Base-by-base conservation (phyloP, 805 yeast genomes). In the Blastobotrys parvus region DNA sequence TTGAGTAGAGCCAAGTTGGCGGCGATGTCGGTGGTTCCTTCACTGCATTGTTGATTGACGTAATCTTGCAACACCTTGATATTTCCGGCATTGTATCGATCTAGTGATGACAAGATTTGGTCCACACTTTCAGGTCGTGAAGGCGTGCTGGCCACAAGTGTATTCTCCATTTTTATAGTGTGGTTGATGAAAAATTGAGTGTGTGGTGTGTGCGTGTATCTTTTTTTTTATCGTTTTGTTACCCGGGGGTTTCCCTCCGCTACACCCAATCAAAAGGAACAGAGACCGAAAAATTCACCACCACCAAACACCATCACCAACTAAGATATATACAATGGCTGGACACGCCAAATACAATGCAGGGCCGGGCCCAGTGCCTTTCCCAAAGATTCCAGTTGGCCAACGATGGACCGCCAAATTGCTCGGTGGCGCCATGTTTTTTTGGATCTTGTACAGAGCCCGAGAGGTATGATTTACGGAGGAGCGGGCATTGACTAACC, bases 341-440 rank as follows among this genome's bases (percentile, higher is more conserved):
- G 56, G 51, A 15, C 52, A 48, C 44, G 51, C 48, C 32, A 56
- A 57, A 41, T 62, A 60, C 54, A 53, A 60, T 38, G 59, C 59
- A 23, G 61, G 59, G 42, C 56, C 58, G 54, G 85, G 80, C 53
- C 82, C 83, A 10, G 73, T 77, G 29, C 77, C 82, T 36, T 70
- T 70, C 46, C 90, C 92, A 25, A 80, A 81, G 53, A 78, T 77
- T 16, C 75, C 78, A 33, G 65, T 74, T 2, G 64, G 72, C 34
- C 73, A 80, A 56, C 71, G 74, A 45, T 69, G 77, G 63, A 71
- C 80, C 17, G 74, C 85, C 37, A 80, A 81, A 54, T 61, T 72
- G 17, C 70, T 86, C 35, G 95, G 95, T 8, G 94, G 90, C 32
- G 72, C 88, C 42, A 80, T 83, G 85, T 83, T 92, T 84, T 86